Evolutionary conservation across 805 yeast genomes (phyloP), one percentile per base, ranked within the genome.

Genomic region (Yamadazyma scolyti): DNA sequence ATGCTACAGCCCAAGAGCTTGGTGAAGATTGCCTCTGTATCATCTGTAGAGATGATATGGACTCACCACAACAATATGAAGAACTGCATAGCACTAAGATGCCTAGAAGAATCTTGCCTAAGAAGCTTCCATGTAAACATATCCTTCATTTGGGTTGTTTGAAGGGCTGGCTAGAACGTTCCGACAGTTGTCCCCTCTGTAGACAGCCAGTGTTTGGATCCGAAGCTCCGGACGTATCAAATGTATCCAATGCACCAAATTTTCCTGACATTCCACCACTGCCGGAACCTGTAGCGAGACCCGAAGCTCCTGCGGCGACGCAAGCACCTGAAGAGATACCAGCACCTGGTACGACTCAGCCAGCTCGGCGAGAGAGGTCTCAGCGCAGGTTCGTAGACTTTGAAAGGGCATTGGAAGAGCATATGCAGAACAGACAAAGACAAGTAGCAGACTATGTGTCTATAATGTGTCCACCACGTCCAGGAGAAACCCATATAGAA

Each of bases 161-260:
- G 40, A 83, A 86, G 48, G 81, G 83, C 43, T 93, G 98, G 98
- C 67, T 93, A 44, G 94, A 85, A 50, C 73, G 95, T 42, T 86
- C 96, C 0, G 90, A 82, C 44, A 75, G 77, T n/a, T 93, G 98
- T 61, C 98, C 98, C 2, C 77, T 89, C 32, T 93, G 98, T 54
- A 68, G 96, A 39, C 67, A 80, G 18, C 74, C 77, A 8, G 94
- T 87, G 5, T 65, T 65, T 38, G 47, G 36, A 15, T 14, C 30
- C n/a, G 19, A 14, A 13, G 15, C 11, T 10, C 20, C 23, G 16
- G n/a, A n/a, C n/a, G n/a, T n/a, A n/a, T n/a, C n/a, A n/a, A n/a
- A n/a, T n/a, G n/a, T 5, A 14, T 5, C 11, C 10, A 10, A 8
- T 10, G 18, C 9, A 15, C 16, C 20, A n/a, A n/a, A n/a, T n/a